A percentile compares a stretch with the other conserved stretches of the same genome.
Conservation (phyloP, 352 stramenopile genomes). For the Pythium volutum region DNA sequence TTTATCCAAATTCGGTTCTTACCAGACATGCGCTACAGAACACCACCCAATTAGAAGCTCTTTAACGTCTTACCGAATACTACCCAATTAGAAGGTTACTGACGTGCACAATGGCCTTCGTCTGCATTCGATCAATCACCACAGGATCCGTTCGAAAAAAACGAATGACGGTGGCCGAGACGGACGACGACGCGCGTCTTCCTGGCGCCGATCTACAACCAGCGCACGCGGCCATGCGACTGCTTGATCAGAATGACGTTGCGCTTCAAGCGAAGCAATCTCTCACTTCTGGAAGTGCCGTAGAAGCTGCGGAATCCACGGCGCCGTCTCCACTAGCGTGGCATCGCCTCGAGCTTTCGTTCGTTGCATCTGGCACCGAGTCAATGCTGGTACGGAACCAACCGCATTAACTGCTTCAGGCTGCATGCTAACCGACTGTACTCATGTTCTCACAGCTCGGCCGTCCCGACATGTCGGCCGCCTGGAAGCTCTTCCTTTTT, state of each 20-base stretch:
- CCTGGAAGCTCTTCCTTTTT: slow-evolving; percentile 83
- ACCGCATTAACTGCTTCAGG: slow-evolving; percentile 41
- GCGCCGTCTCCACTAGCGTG: slow-evolving; percentile 16
- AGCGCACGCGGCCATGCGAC: background rate
- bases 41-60: background rate
- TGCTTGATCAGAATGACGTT: background rate
- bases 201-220: background rate
- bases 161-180: slow-evolving; percentile 1
- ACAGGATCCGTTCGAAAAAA: slow-evolving; percentile 6
- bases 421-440: background rate
- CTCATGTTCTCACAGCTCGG: slow-evolving; percentile 34
- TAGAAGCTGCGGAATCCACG: background rate
- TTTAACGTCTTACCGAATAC: background rate
- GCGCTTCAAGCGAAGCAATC: background rate
- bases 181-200: background rate
- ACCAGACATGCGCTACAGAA: too few species aligned
- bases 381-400: slow-evolving; percentile 41
- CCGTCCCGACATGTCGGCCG: slow-evolving; percentile 50
- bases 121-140: slow-evolving; percentile 9
- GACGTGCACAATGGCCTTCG: slow-evolving; percentile 5
- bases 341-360: slow-evolving; percentile 35
- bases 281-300: too few species aligned
- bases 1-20: too few species aligned
- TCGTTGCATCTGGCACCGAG: slow-evolving; percentile 24
- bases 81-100: background rate